A percentile compares a stretch with the other conserved stretches of the same genome.
phyloP scores from a whole-genome alignment of 2,329 filamentous ascomycete genomes.

The Neoarthrinium moseri region DNA sequence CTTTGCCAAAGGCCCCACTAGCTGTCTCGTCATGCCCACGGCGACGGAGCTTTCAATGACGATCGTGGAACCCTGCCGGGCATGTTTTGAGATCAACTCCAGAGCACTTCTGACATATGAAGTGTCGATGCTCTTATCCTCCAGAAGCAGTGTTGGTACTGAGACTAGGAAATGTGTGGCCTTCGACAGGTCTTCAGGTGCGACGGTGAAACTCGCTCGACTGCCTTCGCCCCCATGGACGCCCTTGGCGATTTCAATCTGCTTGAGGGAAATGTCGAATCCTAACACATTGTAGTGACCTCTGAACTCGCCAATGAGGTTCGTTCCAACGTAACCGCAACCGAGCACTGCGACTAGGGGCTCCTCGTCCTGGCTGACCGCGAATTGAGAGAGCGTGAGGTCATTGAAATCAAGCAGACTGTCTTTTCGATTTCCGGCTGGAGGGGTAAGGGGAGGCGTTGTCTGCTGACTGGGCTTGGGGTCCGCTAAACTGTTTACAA shows the following conservation, averaged over 20 bases:
- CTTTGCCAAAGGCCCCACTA: conserved; percentile 45
- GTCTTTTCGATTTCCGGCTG: neutral
- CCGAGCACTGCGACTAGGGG: conserved; percentile 48
- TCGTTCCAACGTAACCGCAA: conserved; percentile 51
- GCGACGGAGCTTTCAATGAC: conserved; percentile 55
- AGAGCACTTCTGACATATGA: conserved; percentile 45
- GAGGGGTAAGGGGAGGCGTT: neutral
- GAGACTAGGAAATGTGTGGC: conserved; percentile 54
- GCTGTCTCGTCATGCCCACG: conserved; percentile 51
- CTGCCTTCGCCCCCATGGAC: conserved; percentile 9
- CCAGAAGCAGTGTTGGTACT: conserved; percentile 48
- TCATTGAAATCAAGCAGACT: neutral
- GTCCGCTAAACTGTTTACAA: too few relatives aligned
- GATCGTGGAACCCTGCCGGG: conserved; percentile 42
- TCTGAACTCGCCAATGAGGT: conserved; percentile 45
- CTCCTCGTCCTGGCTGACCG: conserved; percentile 19
- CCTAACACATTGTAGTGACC: conserved; percentile 39
- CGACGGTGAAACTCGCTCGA: conserved; percentile 35
- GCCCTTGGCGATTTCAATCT: conserved; percentile 32
- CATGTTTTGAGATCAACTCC: conserved; percentile 36
- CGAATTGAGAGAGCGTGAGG: neutral
- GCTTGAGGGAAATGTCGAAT: conserved; percentile 44
- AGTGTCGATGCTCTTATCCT: conserved; percentile 46
- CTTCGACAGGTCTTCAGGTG: conserved; percentile 32
- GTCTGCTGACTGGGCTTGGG: neutral